A percentile compares a stretch with the other conserved stretches of the same genome.
phyloP scores from a whole-genome alignment of 2,329 filamentous ascomycete species.

The Zymoseptoria ardabiliae region DNA sequence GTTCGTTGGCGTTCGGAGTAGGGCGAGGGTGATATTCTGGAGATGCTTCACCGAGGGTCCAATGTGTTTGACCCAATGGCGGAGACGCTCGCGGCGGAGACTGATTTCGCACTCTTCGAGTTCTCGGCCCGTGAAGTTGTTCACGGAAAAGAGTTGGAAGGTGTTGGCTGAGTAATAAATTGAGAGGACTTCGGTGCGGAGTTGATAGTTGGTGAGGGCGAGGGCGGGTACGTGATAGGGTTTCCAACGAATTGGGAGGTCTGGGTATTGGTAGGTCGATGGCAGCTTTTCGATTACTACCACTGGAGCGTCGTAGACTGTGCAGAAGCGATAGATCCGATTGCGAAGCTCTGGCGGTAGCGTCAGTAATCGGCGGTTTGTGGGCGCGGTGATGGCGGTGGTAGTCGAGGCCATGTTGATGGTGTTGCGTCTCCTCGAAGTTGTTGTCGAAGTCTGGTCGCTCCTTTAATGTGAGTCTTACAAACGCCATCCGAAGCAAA shows the following conservation, averaged over 20 bases:
- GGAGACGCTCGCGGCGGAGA: neutral
- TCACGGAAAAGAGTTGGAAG: neutral
- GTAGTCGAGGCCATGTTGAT: neutral
- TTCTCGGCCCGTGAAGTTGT: neutral
- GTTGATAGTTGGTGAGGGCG: neutral
- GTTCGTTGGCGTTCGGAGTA: neutral
- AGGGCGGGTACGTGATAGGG: neutral
- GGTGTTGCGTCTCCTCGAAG: neutral
- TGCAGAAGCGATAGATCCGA: constrained; percentile 8
- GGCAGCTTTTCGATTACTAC: neutral
- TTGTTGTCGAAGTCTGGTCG: neutral
- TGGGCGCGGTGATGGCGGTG: neutral
- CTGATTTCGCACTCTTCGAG: neutral
- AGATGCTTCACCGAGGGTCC: neutral
- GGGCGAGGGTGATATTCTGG: neutral
- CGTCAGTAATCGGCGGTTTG: neutral
- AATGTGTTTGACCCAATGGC: neutral
- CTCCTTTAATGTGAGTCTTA: neutral
- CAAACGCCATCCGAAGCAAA: neutral
- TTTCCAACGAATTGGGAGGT: neutral
- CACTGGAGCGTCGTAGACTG: constrained; percentile 1
- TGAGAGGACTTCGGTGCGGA: constrained; percentile 1
- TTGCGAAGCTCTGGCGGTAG: constrained; percentile 13
- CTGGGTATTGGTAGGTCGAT: neutral
- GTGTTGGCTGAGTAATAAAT: constrained; percentile 2